phyloP scores from a whole-genome alignment of 73 alveolate species.

The Paramecium sonneborni region DNA sequence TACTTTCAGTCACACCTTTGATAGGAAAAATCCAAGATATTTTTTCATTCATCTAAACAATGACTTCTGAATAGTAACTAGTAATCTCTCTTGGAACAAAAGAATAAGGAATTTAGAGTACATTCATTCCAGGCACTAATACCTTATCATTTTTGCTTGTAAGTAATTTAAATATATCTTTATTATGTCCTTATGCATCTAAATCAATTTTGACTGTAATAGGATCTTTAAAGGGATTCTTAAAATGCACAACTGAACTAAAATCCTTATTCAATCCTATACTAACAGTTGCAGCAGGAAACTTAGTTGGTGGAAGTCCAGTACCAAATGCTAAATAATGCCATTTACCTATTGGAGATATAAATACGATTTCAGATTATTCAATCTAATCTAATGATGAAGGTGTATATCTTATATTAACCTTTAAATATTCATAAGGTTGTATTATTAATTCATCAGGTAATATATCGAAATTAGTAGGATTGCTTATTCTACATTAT shows the following conservation, averaged over 20 bases:
- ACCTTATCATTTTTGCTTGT: slow-evolving; percentile 84
- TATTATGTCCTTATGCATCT: slow-evolving; percentile 82
- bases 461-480: slow-evolving; percentile 92
- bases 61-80: slow-evolving; percentile 92
- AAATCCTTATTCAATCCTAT: slow-evolving; percentile 94
- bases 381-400: slow-evolving; percentile 88
- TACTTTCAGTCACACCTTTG: slow-evolving; percentile 53
- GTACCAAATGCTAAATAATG: slow-evolving; percentile 92
- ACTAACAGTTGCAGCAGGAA: slow-evolving; percentile 94
- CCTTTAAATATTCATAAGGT: slow-evolving; percentile 86
- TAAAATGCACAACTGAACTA: slow-evolving; percentile 92
- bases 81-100: slow-evolving; percentile 89
- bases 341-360: slow-evolving; percentile 95
- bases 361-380: slow-evolving; percentile 80
- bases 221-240: slow-evolving; percentile 97
- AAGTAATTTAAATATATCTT: slow-evolving; percentile 83
- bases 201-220: slow-evolving; percentile 71
- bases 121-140: slow-evolving; percentile 93
- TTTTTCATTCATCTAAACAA: slow-evolving; percentile 75
- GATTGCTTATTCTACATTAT: slow-evolving; percentile 81
- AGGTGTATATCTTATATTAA: slow-evolving; percentile 91
- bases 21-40: slow-evolving; percentile 62
- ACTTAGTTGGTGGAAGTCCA: slow-evolving; percentile 96
- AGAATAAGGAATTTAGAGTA: slow-evolving; percentile 82
- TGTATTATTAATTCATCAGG: slow-evolving; percentile 94